These are phyloP conservation scores for Agapanthus africanus DNA, from an alignment of 106 monocot species.

Conservation along the genomic window DNA sequence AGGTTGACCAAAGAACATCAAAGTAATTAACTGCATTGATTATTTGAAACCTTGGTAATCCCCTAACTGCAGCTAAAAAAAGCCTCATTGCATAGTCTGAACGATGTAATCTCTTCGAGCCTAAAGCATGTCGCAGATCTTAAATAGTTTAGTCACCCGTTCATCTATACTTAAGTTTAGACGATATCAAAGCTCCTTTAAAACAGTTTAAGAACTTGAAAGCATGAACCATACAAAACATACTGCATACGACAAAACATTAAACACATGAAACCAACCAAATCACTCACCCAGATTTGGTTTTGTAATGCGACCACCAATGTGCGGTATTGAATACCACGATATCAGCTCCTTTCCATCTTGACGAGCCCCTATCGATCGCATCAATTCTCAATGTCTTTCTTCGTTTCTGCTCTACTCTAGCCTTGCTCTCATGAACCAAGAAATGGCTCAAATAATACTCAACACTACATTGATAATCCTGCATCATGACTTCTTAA, in stretches of 20 bases:
- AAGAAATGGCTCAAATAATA: conserved; percentile 81
- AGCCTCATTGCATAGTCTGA: too few species aligned
- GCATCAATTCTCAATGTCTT: conserved; percentile 68
- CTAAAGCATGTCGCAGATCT: too few species aligned
- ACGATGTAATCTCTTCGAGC: too few species aligned
- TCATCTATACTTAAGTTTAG: neutral
- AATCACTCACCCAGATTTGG: conserved; percentile 69
- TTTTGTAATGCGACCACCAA: conserved; percentile 96
- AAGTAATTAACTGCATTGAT: too few species aligned
- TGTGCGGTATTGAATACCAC: conserved; percentile 88
- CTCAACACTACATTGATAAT: conserved; percentile 89
- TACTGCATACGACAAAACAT: neutral
- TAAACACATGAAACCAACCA: neutral
- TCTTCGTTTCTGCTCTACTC: conserved; percentile 40
- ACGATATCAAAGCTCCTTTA: neutral
- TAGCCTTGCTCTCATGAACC: conserved; percentile 79
- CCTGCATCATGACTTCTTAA: conserved; percentile 36
- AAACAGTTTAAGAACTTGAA: neutral
- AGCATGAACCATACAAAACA: neutral
- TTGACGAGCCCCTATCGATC: conserved; percentile 66
- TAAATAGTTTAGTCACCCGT: too few species aligned
- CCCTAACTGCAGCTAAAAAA: too few species aligned
- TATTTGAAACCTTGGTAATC: too few species aligned
- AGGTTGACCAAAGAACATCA: too few species aligned
- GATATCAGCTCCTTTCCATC: conserved; percentile 85